phyloP scores from a whole-genome alignment of 176 grass and related monocot species.

The Rhynchospora pubera region DNA sequence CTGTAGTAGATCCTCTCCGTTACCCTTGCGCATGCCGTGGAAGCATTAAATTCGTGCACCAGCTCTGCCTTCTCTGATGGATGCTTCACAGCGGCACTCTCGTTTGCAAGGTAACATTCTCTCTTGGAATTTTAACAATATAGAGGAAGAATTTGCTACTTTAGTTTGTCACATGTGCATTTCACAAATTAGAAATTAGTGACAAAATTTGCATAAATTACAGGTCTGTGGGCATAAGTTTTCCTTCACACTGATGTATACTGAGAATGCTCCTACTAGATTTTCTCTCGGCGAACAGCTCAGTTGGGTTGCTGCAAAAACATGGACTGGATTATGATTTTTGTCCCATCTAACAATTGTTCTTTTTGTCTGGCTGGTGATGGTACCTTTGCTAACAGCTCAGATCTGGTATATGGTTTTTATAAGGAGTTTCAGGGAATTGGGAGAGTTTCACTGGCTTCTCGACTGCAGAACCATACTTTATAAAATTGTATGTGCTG shows the following conservation, averaged over 20 bases:
- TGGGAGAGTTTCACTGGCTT: not conserved
- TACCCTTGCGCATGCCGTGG: conserved; percentile 42
- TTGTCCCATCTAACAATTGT: not conserved
- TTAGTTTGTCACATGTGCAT: not conserved
- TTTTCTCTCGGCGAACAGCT: not conserved
- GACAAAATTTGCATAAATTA: not conserved
- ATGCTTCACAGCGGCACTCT: conserved; percentile 32
- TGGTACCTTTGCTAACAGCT: not conserved
- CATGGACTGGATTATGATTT: not conserved
- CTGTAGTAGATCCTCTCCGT: conserved; percentile 20
- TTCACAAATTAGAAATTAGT: not conserved
- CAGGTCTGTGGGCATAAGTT: not conserved
- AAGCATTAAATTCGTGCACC: conserved; percentile 50
- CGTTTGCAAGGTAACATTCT: conserved; percentile 28
- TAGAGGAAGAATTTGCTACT: not conserved
- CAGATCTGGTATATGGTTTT: not conserved
- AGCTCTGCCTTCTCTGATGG: conserved; percentile 41
- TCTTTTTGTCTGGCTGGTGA: not conserved
- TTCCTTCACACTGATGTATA: not conserved
- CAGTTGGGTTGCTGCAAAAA: not conserved
- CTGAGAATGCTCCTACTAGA: not conserved
- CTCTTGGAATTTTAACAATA: not conserved
- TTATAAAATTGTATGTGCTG: not conserved
- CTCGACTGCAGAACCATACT: too few species aligned
- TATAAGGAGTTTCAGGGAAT: not conserved